phyloP scores from a whole-genome alignment of 768 basidiomycete species.

The Wakefieldia striispora region DNA sequence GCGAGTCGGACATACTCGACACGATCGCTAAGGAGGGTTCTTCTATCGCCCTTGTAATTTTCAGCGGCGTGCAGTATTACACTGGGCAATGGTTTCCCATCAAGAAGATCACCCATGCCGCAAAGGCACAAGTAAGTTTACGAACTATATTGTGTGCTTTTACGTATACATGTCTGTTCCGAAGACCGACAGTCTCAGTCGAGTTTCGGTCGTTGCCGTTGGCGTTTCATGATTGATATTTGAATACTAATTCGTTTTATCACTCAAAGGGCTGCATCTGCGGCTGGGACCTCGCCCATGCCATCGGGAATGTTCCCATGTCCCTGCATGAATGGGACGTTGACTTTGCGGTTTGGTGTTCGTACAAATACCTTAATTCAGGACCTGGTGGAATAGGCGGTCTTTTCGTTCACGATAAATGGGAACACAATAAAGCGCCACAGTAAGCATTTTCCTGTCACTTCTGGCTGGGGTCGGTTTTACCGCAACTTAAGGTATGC shows the following conservation, averaged over 20 bases:
- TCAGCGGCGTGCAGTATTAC: constrained; percentile 96
- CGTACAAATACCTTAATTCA: constrained; percentile 97
- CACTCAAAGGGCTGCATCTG: constrained; percentile 80
- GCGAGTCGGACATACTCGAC: constrained; percentile 85
- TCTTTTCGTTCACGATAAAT: constrained; percentile 82
- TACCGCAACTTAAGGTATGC: constrained; percentile 56
- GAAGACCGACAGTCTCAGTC: constrained; percentile 6
- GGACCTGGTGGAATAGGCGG: constrained; percentile 98
- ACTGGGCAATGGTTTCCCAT: constrained; percentile 96
- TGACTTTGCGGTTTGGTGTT: constrained; percentile 99
- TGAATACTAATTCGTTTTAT: constrained; percentile 12
- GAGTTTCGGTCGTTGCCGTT: constrained; percentile 8
- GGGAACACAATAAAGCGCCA: constrained; percentile 60
- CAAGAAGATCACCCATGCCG: constrained; percentile 75
- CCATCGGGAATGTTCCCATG: constrained; percentile 88
- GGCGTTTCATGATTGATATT: constrained; percentile 7
- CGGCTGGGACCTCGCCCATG: constrained; percentile 97
- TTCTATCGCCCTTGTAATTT: constrained; percentile 85
- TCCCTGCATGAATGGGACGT: constrained; percentile 89
- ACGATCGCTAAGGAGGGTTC: constrained; percentile 69
- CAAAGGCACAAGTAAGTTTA: constrained; percentile 70
- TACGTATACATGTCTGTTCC: constrained; percentile 24
- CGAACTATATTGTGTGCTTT: constrained; percentile 18
- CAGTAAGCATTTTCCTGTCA: constrained; percentile 46
- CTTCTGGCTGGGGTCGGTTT: constrained; percentile 9